A percentile compares a stretch with the other conserved stretches of the same genome.
phyloP scores from a whole-genome alignment of 202 grass and related monocot species.

The Zoysia matrella region DNA sequence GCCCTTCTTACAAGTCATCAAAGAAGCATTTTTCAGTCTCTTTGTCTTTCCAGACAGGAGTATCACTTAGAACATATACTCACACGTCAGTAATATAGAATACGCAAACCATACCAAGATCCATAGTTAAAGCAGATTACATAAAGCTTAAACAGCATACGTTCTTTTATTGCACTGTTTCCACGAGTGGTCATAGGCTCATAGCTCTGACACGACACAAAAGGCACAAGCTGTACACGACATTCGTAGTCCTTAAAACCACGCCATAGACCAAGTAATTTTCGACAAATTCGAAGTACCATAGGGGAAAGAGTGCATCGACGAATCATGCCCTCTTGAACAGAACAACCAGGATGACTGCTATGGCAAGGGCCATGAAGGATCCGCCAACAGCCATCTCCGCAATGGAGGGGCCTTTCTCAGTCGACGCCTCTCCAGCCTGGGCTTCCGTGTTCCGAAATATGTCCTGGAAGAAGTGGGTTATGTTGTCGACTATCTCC shows the following conservation, averaged over 20 bases:
- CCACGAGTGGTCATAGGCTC: background rate
- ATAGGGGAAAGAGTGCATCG: background rate
- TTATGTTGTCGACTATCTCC: constrained; percentile 53
- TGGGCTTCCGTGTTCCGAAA: constrained; percentile 19
- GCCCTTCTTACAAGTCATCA: too few relatives aligned
- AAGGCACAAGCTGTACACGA: constrained; percentile 21
- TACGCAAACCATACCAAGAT: background rate
- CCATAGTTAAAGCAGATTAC: background rate
- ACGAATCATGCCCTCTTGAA: constrained; percentile 64
- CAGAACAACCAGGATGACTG: constrained; percentile 72
- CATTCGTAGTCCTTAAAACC: constrained; percentile 8
- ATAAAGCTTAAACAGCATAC: background rate
- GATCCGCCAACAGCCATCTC: constrained; percentile 47
- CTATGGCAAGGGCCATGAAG: constrained; percentile 63
- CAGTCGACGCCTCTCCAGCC: constrained; percentile 4
- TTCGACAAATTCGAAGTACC: constrained; percentile 50
- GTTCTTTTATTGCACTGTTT: constrained; percentile 33
- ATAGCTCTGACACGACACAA: background rate
- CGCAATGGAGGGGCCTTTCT: constrained; percentile 6
- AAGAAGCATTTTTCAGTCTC: too few relatives aligned
- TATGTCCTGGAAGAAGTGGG: constrained; percentile 65
- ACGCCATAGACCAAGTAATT: constrained; percentile 14
- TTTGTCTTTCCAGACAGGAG: too few relatives aligned
- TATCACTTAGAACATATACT: background rate
- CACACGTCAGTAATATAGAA: background rate